phyloP scores from a whole-genome alignment of 2,329 filamentous ascomycete species.

The Sporothrix variecibatus region DNA sequence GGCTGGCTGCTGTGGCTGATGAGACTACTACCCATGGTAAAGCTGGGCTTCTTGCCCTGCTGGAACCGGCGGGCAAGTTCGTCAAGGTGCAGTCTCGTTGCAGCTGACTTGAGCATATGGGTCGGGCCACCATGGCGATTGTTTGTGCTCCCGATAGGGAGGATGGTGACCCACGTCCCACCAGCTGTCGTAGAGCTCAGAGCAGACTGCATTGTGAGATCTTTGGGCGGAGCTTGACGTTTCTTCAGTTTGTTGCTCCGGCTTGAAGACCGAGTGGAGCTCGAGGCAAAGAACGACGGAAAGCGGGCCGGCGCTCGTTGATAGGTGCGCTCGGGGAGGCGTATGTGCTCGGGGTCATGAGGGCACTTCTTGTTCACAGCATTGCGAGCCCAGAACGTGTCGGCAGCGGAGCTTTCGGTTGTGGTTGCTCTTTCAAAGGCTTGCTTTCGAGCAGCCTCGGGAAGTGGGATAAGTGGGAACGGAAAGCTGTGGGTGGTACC shows the following conservation, averaged over 20 bases:
- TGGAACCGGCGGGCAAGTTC: slow-evolving; percentile 6
- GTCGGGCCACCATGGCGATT: slow-evolving; percentile 1
- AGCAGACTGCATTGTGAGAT: slow-evolving; percentile 16
- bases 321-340: neutral
- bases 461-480: slow-evolving; percentile 38
- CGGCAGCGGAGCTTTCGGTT: neutral
- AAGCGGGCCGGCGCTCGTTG: neutral
- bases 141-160: slow-evolving; percentile 23
- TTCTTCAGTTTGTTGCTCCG: slow-evolving; percentile 20
- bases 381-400: neutral
- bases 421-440: slow-evolving; percentile 27
- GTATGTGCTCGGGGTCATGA: neutral
- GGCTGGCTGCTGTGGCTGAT: slow-evolving; percentile 23
- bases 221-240: neutral
- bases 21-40: neutral
- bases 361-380: neutral
- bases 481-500: slow-evolving; percentile 34
- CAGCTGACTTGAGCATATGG: slow-evolving; percentile 17
- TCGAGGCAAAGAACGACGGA: neutral
- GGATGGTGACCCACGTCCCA: slow-evolving; percentile 16
- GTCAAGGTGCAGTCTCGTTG: slow-evolving; percentile 26
- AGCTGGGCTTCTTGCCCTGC: neutral
- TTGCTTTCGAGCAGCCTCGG: slow-evolving; percentile 38
- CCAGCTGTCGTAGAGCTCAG: slow-evolving; percentile 5
- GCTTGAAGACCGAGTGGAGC: slow-evolving; percentile 17